A percentile compares a stretch with the other conserved stretches of the same genome.
Evolutionary conservation across 306 rosid species (phyloP).

Genomic region (Rosa lucieae): DNA sequence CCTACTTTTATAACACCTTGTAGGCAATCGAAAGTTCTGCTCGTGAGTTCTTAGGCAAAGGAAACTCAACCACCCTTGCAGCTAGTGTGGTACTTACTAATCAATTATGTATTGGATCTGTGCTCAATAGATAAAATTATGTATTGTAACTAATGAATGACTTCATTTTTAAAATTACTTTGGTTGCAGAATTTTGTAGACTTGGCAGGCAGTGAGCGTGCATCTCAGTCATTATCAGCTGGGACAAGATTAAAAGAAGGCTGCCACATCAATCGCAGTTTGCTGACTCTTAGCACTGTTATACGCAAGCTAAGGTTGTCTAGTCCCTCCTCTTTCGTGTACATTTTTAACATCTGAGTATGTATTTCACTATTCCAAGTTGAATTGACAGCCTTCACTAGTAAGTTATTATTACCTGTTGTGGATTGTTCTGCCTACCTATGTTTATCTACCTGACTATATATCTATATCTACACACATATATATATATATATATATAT

Average conservation of each 20-base stretch:
- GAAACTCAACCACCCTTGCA: slow-evolving; percentile 80
- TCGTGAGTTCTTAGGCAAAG: slow-evolving; percentile 90
- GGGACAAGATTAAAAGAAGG: slow-evolving; percentile 97
- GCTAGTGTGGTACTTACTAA: slow-evolving; percentile 80
- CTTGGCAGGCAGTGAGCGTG: slow-evolving; percentile 99
- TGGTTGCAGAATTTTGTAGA: slow-evolving; percentile 91
- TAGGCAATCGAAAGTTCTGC: slow-evolving; percentile 99
- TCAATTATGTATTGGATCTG: slow-evolving; percentile 11
- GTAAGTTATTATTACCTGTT: background rate
- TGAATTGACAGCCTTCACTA: background rate
- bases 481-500: too few relatives aligned
- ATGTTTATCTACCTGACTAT: background rate
- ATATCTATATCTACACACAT: background rate
- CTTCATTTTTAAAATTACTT: slow-evolving; percentile 10
- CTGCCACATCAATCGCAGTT: slow-evolving; percentile 97
- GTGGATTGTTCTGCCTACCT: background rate
- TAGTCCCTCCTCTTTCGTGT: slow-evolving; percentile 31
- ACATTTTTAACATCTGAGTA: background rate
- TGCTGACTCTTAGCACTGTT: slow-evolving; percentile 87
- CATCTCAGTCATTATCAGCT: slow-evolving; percentile 91
- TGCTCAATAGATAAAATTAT: slow-evolving; percentile 14
- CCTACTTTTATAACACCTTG: slow-evolving; percentile 29
- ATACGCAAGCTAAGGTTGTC: slow-evolving; percentile 94
- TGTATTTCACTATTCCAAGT: slow-evolving; percentile 10
- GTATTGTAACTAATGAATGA: background rate